These are phyloP conservation scores for Aspergillus panamensis DNA, from an alignment of 495 filamentous ascomycete species.

Conservation along the genomic window DNA sequence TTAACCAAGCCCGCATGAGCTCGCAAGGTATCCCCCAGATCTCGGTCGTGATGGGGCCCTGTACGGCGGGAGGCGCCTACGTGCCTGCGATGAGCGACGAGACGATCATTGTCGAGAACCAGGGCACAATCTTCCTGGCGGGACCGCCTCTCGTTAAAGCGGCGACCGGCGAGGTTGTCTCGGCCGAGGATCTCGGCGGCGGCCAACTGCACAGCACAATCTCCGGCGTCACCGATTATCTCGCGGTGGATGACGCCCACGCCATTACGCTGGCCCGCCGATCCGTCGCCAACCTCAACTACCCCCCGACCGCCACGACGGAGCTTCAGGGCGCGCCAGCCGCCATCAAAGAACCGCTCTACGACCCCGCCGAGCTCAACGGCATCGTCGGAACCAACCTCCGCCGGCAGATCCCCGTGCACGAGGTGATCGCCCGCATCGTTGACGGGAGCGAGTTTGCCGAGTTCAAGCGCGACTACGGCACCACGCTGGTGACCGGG, in stretches of 20 bases:
- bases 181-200: slow-evolving; percentile 88
- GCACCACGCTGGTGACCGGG: slow-evolving; percentile 85
- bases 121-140: slow-evolving; percentile 95
- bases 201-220: slow-evolving; percentile 88
- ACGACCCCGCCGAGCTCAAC: slow-evolving; percentile 74
- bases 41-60: slow-evolving; percentile 96
- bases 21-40: slow-evolving; percentile 86
- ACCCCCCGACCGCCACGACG: slow-evolving; percentile 47
- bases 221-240: slow-evolving; percentile 93
- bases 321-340: slow-evolving; percentile 20
- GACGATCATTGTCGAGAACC: slow-evolving; percentile 90
- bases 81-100: slow-evolving; percentile 97
- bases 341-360: slow-evolving; percentile 65
- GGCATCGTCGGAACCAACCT: slow-evolving; percentile 90
- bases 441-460: slow-evolving; percentile 88
- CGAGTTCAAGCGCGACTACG: slow-evolving; percentile 94
- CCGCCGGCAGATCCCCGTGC: slow-evolving; percentile 74
- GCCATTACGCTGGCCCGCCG: slow-evolving; percentile 83
- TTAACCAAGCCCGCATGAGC: slow-evolving; percentile 90
- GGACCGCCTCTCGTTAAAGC: slow-evolving; percentile 95
- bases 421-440: slow-evolving; percentile 90
- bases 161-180: slow-evolving; percentile 90
- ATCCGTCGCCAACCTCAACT: slow-evolving; percentile 85
- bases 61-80: slow-evolving; percentile 93
- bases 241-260: slow-evolving; percentile 92